Evolutionary conservation across 805 yeast genomes (phyloP).

Genomic region (Ogataea ganodermae): DNA sequence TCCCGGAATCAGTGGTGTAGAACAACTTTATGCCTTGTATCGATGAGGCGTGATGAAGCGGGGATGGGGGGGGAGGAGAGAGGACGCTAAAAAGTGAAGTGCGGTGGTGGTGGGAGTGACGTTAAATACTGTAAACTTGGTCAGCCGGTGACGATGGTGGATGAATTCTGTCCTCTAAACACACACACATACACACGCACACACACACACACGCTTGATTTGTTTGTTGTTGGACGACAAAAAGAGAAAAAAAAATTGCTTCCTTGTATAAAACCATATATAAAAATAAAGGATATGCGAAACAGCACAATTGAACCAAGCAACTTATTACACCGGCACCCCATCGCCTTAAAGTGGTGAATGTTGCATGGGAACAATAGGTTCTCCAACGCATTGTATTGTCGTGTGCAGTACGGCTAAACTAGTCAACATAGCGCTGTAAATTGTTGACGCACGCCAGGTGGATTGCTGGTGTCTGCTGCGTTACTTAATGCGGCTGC

Average conservation of each 20-base stretch:
- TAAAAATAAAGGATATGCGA: slow-evolving; percentile 6
- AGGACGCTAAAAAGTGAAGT: too few species aligned
- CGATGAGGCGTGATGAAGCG: too few species aligned
- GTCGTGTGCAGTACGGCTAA: slow-evolving; percentile 2
- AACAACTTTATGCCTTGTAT: too few species aligned
- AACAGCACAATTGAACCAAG: slow-evolving; percentile 4
- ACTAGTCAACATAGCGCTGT: background rate
- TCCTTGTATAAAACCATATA: background rate
- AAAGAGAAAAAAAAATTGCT: background rate
- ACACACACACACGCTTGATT: background rate
- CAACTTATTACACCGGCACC: slow-evolving; percentile 5
- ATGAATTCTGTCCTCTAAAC: background rate
- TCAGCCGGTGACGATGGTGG: too few species aligned
- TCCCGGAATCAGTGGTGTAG: background rate
- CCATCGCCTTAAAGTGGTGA: slow-evolving; percentile 2
- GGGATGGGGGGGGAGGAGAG: too few species aligned
- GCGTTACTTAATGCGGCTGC: background rate
- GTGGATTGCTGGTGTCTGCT: background rate
- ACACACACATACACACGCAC: background rate
- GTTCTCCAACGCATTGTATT: background rate
- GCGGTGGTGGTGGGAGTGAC: too few species aligned
- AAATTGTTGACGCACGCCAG: background rate
- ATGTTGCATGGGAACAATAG: background rate
- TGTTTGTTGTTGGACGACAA: background rate
- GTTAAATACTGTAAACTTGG: too few species aligned